Conservation (phyloP, 352 stramenopile genomes). For the Pythium pectinolyticum region DNA sequence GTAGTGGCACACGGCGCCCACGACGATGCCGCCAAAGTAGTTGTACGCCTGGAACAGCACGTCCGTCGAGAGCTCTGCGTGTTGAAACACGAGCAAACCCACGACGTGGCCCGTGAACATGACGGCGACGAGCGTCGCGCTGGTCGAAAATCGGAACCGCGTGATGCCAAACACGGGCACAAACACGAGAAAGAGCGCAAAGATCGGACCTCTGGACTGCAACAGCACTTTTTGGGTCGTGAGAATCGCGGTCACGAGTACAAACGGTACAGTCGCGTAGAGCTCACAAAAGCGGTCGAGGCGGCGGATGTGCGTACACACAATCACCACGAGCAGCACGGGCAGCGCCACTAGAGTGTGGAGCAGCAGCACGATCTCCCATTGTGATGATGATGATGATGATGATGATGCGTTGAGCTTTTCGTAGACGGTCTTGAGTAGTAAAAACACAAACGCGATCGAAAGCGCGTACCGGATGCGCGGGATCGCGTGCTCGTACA, state of each 20-base stretch:
- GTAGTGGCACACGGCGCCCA: constrained; percentile 42
- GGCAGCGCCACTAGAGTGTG: constrained; percentile 28
- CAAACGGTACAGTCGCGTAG: constrained; percentile 37
- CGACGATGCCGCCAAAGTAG: constrained; percentile 41
- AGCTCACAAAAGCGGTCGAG: constrained; percentile 34
- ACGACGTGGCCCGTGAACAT: constrained; percentile 36
- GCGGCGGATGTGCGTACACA: constrained; percentile 25
- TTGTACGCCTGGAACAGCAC: constrained; percentile 45
- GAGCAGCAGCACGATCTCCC: constrained; percentile 25
- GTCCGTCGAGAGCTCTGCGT: constrained; percentile 34
- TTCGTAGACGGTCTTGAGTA: constrained; percentile 34
- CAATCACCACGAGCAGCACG: constrained; percentile 14
- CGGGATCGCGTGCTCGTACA: constrained; percentile 32
- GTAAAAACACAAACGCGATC: constrained; percentile 33
- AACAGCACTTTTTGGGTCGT: constrained; percentile 41
- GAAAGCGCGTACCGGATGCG: constrained; percentile 40
- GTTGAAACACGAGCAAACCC: constrained; percentile 26
- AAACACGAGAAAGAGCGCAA: constrained; percentile 43
- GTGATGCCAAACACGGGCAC: constrained; percentile 47
- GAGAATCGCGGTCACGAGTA: constrained; percentile 30
- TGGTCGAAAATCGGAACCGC: constrained; percentile 44
- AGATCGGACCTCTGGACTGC: constrained; percentile 31
- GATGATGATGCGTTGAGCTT: constrained; percentile 10
- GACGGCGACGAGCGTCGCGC: constrained; percentile 22
- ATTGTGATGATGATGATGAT: not conserved